Evolutionary conservation across 2,329 filamentous ascomycete genomes (phyloP), one percentile per base, ranked within the genome.

Genomic region (Simplicillium aogashimaense): DNA sequence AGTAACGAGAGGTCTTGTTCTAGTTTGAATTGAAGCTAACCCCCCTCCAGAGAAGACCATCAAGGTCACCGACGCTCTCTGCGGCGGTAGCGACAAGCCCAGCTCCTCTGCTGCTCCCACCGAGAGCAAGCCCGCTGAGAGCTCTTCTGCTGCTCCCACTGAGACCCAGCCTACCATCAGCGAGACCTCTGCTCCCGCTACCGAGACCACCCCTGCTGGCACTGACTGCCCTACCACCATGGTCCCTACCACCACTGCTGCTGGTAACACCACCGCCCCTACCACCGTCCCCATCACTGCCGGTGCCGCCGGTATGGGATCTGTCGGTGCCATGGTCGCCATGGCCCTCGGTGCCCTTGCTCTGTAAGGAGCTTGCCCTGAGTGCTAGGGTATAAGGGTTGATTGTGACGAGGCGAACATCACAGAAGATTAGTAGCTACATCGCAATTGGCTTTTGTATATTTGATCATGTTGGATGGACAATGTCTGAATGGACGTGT

Each of bases 61-160:
- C 36, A 61, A 63, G 42, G 61, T 61, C 33, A 54, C 57, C 17
- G 41, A 57, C 47, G 49, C 50, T 41, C 56, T 64, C 46, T 65
- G 61, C 56, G 40, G 38, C n/a, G 43, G 37, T 36, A 43, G 47
- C 31, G 35, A 35, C 30, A 25, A 32, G n/a, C 39, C 36, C 29
- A 38, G 30, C 38, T 36, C 29, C 36, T 35, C 29, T 28, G 39
- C 44, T 31, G 40, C 30, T 34, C n/a, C 44, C 28, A 25, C 43
- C 36, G 38, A 16, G 38, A 33, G 29, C 20, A 14, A 32, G 30
- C 44, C 17, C 43, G 40, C 28, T 39, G 39, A 36, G 34, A 30
- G 25, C 25, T 38, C 29, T 38, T 14, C 39, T 36, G 29, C 39
- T 33, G 28, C 35, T 31, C 36, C 39, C 33, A 38, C 35, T 10